phyloP scores from a whole-genome alignment of 2,329 filamentous ascomycete species.

The Drechslera avenae region DNA sequence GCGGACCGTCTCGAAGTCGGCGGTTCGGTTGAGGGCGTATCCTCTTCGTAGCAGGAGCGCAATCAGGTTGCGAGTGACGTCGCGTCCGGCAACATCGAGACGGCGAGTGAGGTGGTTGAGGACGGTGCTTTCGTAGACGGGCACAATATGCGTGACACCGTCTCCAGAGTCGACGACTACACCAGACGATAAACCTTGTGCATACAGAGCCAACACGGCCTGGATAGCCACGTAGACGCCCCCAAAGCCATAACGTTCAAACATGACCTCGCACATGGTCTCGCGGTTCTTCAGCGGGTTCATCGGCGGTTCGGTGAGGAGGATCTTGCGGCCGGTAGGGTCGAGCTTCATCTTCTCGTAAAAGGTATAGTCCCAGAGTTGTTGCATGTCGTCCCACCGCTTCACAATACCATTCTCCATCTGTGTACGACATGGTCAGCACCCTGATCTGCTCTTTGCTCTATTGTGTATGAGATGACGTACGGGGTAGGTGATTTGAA shows the following conservation, averaged over 20 bases:
- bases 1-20: constrained; percentile 96
- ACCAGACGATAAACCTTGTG: constrained; percentile 81
- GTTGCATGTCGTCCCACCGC: constrained; percentile 99
- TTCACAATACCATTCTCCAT: constrained; percentile 99
- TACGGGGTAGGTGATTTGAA: constrained; percentile 96
- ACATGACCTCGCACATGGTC: constrained; percentile 99
- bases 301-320: constrained; percentile 96
- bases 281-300: constrained; percentile 96
- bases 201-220: constrained; percentile 92
- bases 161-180: constrained; percentile 99
- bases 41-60: constrained; percentile 89
- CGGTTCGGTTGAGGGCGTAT: constrained; percentile 96
- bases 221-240: constrained; percentile 98
- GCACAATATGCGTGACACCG: constrained; percentile 97
- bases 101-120: constrained; percentile 94
- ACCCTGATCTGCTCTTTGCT: constrained; percentile 15
- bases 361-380: constrained; percentile 99
- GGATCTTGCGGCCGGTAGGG: constrained; percentile 89
- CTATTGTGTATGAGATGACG: constrained; percentile 37
- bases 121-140: constrained; percentile 97
- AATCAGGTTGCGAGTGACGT: constrained; percentile 98
- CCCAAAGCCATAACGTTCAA: constrained; percentile 93
- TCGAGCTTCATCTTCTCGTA: constrained; percentile 96
- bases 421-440: constrained; percentile 52
- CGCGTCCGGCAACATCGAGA: constrained; percentile 92